phyloP scores from a whole-genome alignment of 306 rosid species.

The Pyrus betulifolia region DNA sequence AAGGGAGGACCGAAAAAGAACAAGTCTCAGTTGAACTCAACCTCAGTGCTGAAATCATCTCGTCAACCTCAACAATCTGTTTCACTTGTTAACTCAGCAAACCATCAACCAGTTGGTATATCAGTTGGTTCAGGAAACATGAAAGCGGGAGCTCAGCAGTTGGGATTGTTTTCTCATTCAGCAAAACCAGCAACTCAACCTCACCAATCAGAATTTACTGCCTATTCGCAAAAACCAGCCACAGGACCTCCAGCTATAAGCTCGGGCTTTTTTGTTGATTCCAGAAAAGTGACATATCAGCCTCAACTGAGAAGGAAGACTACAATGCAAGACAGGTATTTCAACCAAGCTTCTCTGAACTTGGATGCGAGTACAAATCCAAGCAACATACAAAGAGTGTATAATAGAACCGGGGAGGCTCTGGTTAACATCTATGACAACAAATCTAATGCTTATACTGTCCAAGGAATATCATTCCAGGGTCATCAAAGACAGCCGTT shows the following conservation, averaged over 20 bases:
- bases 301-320: neutral
- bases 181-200: neutral
- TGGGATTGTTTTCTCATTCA: neutral
- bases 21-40: conserved; percentile 28
- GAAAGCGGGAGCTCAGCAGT: conserved; percentile 1
- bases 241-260: neutral
- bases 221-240: neutral
- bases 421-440: neutral
- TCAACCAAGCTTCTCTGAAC: conserved; percentile 15
- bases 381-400: neutral
- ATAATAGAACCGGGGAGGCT: neutral
- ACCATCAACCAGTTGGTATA: neutral
- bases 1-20: conserved; percentile 26
- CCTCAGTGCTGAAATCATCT: neutral
- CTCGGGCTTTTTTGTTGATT: neutral
- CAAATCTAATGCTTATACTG: too few species aligned
- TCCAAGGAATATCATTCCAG: too few species aligned
- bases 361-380: neutral
- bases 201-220: neutral
- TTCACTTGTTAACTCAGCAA: neutral
- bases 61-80: conserved; percentile 10
- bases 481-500: conserved; percentile 27
- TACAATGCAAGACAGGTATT: neutral
- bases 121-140: neutral
- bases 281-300: neutral